Evolutionary conservation across 2,329 filamentous ascomycete species (phyloP).

Genomic region (Trichoderma sp.): DNA sequence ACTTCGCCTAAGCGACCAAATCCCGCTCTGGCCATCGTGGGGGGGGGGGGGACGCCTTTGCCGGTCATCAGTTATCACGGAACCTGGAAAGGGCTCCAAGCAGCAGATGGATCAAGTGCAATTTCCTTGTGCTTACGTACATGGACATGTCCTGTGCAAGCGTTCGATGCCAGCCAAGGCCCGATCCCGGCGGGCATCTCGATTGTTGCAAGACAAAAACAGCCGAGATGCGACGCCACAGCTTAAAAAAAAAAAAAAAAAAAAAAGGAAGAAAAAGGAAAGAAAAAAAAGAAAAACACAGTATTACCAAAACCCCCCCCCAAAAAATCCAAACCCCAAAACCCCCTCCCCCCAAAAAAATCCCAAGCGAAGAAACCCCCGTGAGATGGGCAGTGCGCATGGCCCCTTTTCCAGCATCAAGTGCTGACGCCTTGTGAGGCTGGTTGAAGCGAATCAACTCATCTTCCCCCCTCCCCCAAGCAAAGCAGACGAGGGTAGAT

Average conservation of each 20-base stretch:
- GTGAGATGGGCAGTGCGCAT: conserved; percentile 13
- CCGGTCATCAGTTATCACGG: background rate
- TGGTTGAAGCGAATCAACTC: background rate
- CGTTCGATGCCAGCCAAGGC: background rate
- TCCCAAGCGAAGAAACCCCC: background rate
- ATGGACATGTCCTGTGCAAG: too few species aligned
- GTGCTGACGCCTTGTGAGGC: conserved; percentile 8
- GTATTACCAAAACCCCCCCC: too few species aligned
- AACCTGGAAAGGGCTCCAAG: background rate
- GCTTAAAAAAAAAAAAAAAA: too few species aligned
- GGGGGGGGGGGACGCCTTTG: background rate
- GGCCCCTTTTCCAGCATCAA: background rate
- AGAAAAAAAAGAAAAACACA: too few species aligned
- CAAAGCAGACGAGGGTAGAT: background rate
- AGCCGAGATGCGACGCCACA: background rate
- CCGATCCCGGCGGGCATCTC: background rate
- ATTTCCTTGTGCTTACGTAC: background rate
- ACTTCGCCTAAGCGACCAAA: background rate
- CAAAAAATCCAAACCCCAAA: too few species aligned
- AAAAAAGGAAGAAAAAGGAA: too few species aligned
- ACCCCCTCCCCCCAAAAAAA: too few species aligned
- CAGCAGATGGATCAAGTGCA: background rate
- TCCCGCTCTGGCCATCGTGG: background rate
- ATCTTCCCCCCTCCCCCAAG: too few species aligned
- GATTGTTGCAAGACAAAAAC: background rate